These are phyloP conservation scores for Suillus luteus DNA, from an alignment of 768 basidiomycete species.

Conservation along the genomic window DNA sequence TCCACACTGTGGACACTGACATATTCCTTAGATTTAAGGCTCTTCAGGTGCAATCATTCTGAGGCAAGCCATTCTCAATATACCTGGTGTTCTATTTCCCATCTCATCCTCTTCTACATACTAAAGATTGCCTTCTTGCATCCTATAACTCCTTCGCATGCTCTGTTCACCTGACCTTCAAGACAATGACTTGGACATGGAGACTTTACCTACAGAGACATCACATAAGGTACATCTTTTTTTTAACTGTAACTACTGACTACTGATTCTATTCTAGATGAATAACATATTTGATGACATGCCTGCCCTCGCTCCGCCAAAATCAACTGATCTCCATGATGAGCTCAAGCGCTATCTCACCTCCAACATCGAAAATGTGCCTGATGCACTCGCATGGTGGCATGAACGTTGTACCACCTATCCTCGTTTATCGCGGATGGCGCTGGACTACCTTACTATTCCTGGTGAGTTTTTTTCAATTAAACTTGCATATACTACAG, in stretches of 20 bases:
- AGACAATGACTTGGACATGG: neutral
- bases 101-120: no score
- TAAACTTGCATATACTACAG: constrained; percentile 17
- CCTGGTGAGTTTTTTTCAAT: constrained; percentile 29
- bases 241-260: constrained; percentile 2
- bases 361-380: constrained; percentile 27
- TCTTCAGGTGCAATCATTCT: no score
- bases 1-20: no score
- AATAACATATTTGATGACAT: constrained; percentile 36
- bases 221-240: constrained; percentile 5
- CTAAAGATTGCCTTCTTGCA: no score
- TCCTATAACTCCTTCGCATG: no score
- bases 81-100: no score
- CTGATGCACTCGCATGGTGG: constrained; percentile 37
- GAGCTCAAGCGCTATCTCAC: constrained; percentile 35
- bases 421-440: constrained; percentile 37
- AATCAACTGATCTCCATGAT: constrained; percentile 18
- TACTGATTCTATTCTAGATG: constrained; percentile 7
- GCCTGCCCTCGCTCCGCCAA: constrained; percentile 23
- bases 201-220: neutral
- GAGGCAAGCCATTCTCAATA: no score
- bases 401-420: constrained; percentile 19
- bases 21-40: no score
- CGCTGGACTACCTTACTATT: constrained; percentile 34
- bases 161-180: neutral